These are phyloP conservation scores for Pseudocercospora fuligena DNA, from an alignment of 2,329 filamentous ascomycete species.

Conservation along the genomic window DNA sequence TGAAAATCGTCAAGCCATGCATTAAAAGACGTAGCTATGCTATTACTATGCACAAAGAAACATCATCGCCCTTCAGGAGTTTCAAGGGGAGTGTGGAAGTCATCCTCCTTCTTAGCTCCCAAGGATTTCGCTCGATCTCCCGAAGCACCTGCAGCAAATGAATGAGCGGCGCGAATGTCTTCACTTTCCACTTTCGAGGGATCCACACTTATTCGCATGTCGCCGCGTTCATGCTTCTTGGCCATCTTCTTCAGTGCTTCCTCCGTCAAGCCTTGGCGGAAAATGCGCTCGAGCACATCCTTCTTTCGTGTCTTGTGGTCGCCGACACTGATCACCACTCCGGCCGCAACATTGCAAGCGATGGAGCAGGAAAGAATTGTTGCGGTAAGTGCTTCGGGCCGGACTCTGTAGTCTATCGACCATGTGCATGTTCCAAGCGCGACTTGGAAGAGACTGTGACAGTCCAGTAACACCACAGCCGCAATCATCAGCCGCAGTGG, in stretches of 20 bases:
- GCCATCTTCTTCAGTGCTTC: constrained; percentile 61
- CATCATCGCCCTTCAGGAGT: background rate
- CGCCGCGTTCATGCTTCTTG: constrained; percentile 30
- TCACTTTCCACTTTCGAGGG: constrained; percentile 24
- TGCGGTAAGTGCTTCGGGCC: constrained; percentile 75
- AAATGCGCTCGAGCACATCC: constrained; percentile 78
- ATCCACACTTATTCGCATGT: constrained; percentile 27
- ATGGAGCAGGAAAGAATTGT: constrained; percentile 81
- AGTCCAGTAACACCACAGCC: constrained; percentile 78
- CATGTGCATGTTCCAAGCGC: constrained; percentile 78
- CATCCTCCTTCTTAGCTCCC: constrained; percentile 12
- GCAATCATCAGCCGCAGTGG: constrained; percentile 74
- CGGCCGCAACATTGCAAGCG: constrained; percentile 75
- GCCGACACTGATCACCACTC: constrained; percentile 75
- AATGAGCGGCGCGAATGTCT: constrained; percentile 24
- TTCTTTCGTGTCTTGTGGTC: constrained; percentile 81
- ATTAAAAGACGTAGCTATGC: constrained; percentile 8
- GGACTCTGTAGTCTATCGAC: constrained; percentile 72
- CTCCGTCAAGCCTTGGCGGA: constrained; percentile 74
- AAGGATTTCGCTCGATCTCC: constrained; percentile 13
- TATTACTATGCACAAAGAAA: constrained; percentile 13
- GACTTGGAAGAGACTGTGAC: constrained; percentile 79
- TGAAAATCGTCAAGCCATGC: constrained; percentile 3
- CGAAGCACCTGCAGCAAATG: constrained; percentile 1
- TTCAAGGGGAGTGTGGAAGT: constrained; percentile 2